Percentiles rank a stretch among this genome's conserved stretches.
These are phyloP conservation scores for Taiozyma onychis DNA, from an alignment of 1,139 yeast species.

Conservation along the genomic window DNA sequence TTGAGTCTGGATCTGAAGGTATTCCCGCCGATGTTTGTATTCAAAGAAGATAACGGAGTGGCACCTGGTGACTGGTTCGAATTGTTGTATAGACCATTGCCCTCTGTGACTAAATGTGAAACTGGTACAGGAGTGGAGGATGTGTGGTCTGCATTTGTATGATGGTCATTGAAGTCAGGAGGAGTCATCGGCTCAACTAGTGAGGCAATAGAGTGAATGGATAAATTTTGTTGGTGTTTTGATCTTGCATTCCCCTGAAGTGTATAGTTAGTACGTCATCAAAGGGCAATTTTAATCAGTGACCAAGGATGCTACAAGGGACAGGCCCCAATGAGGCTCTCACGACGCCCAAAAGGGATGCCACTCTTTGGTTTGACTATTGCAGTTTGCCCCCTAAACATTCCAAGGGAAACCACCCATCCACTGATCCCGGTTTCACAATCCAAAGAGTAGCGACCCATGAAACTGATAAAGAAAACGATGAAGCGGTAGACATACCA, in stretches of 20 bases:
- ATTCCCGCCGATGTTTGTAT: slow-evolving; percentile 22
- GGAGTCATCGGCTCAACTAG: slow-evolving; percentile 24
- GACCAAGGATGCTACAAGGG: background rate
- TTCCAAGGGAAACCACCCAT: background rate
- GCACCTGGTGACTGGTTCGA: slow-evolving; percentile 3
- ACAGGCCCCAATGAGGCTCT: background rate
- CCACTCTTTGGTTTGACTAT: background rate
- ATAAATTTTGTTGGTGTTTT: slow-evolving; percentile 20
- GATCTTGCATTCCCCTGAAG: slow-evolving; percentile 14
- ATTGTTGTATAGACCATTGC: background rate
- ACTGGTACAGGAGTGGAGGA: slow-evolving; percentile 1
- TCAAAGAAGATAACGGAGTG: slow-evolving; percentile 16
- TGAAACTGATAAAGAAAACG: background rate
- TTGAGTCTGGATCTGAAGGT: slow-evolving; percentile 24
- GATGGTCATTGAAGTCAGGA: slow-evolving; percentile 15
- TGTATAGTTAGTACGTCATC: background rate
- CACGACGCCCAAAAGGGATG: background rate
- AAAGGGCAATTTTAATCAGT: background rate
- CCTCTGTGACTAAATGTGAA: background rate
- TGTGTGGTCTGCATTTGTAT: background rate
- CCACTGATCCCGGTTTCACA: background rate
- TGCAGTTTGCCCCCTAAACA: background rate
- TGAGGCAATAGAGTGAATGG: slow-evolving; percentile 22
- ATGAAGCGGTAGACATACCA: background rate
- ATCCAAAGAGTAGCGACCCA: background rate